phyloP scores from a whole-genome alignment of 2,329 filamentous ascomycete species.

The Alternaria consortialis region DNA sequence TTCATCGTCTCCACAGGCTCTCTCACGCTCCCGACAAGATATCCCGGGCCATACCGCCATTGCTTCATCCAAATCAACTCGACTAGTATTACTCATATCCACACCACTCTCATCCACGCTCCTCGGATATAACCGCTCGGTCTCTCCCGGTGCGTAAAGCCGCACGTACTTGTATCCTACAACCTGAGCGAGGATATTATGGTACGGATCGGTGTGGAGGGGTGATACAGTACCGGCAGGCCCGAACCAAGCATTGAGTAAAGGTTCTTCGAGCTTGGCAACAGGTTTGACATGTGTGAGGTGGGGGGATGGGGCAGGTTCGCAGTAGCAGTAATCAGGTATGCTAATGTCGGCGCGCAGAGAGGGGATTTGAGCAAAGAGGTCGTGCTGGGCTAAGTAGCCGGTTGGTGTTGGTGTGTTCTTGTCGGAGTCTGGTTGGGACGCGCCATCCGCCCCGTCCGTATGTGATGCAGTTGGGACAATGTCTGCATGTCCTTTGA shows the following conservation, averaged over 20 bases:
- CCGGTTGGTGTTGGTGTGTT: slow-evolving; percentile 57
- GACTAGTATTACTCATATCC: slow-evolving; percentile 91
- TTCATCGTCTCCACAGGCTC: slow-evolving; percentile 53
- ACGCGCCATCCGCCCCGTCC: neutral
- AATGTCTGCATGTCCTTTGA: slow-evolving; percentile 23
- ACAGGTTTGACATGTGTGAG: slow-evolving; percentile 26
- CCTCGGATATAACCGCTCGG: slow-evolving; percentile 67
- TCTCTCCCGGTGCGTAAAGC: slow-evolving; percentile 76
- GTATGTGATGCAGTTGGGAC: neutral
- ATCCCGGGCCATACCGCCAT: slow-evolving; percentile 58
- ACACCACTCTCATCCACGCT: slow-evolving; percentile 72
- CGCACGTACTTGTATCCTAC: slow-evolving; percentile 93
- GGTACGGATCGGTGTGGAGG: slow-evolving; percentile 91
- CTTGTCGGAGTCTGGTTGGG: neutral
- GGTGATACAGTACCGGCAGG: slow-evolving; percentile 89
- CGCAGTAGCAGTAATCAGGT: slow-evolving; percentile 85
- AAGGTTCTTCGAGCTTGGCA: slow-evolving; percentile 61
- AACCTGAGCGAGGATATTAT: slow-evolving; percentile 90
- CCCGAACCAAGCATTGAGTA: slow-evolving; percentile 93
- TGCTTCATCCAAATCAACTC: slow-evolving; percentile 76
- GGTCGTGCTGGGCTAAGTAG: slow-evolving; percentile 91
- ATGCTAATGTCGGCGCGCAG: slow-evolving; percentile 78
- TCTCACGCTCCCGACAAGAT: slow-evolving; percentile 26
- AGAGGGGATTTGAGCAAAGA: slow-evolving; percentile 82
- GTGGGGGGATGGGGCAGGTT: slow-evolving; percentile 54